Conservation (phyloP, 768 basidiomycete species). For the Sporobolomyces roseus region DNA sequence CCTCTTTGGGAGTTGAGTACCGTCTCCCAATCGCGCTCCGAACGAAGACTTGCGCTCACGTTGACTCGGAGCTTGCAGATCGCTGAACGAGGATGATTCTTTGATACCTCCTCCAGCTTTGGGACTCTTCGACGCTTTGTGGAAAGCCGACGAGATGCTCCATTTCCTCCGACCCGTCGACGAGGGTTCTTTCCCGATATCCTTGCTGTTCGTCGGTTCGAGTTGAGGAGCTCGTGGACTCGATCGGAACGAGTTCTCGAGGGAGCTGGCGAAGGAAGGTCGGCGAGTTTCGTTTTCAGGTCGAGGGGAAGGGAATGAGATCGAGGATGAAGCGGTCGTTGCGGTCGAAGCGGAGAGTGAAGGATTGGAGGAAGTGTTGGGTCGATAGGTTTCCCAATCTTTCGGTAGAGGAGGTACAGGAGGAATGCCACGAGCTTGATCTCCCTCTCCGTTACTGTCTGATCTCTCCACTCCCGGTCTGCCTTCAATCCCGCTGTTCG, state of each 20-base stretch:
- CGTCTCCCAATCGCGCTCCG: slow-evolving; percentile 12
- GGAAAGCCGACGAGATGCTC: slow-evolving; percentile 41
- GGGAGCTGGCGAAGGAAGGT: slow-evolving; percentile 45
- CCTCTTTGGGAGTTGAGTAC: slow-evolving; percentile 9
- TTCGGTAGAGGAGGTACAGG: slow-evolving; percentile 91
- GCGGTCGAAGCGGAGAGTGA: slow-evolving; percentile 47
- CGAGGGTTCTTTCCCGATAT: neutral
- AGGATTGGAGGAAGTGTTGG: slow-evolving; percentile 49
- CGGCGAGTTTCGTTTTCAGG: slow-evolving; percentile 50
- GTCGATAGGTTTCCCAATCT: slow-evolving; percentile 55
- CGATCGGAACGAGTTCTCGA: slow-evolving; percentile 2
- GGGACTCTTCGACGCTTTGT: slow-evolving; percentile 38
- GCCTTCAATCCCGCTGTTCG: slow-evolving; percentile 64
- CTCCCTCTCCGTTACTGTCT: slow-evolving; percentile 55
- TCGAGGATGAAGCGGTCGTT: slow-evolving; percentile 44
- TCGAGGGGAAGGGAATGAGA: slow-evolving; percentile 50
- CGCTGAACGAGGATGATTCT: slow-evolving; percentile 36
- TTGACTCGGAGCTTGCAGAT: slow-evolving; percentile 18
- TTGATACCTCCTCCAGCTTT: slow-evolving; percentile 28
- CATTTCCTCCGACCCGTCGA: slow-evolving; percentile 32
- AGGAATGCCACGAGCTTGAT: slow-evolving; percentile 65
- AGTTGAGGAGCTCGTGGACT: slow-evolving; percentile 20
- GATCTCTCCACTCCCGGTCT: slow-evolving; percentile 60
- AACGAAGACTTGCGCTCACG: slow-evolving; percentile 19
- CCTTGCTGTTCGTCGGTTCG: neutral